Base-by-base conservation (phyloP, 2,329 filamentous ascomycete genomes). In the Paecilomyces fulvus region DNA sequence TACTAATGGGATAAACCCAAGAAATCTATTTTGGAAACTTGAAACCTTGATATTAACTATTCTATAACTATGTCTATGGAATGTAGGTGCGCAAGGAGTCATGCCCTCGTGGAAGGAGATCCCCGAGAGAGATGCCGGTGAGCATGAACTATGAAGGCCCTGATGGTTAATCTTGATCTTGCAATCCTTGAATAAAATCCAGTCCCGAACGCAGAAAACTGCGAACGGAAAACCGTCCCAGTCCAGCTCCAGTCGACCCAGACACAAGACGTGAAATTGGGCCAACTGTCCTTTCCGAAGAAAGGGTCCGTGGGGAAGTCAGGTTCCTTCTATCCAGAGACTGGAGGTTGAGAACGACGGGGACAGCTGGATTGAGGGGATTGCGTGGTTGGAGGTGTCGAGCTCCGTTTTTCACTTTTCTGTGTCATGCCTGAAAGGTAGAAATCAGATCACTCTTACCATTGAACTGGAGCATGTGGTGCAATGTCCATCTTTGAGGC, bases 61-160 rank as follows among this genome's bases (percentile, higher is more conserved):
- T 23, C 30, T 30, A 52, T 52, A 20, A 10, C 5, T 23, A 17
- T 49, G 30, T 20, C 43, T 50, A 33, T 25, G 11, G 5, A 50
- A 68, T 73, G 68, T 73, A 73, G 70, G 69, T 70, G 72, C 73
- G 67, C 73, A 75, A 73, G 73, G 73, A 75, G 73, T 74, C 73
- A 75, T 74, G 72, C 71, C 73, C 71, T 74, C 68, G 71, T 75
- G 65, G 58, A 61, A 60, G 58, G 21, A 57, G 56, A 53, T 55
- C 37, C 37, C 51, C n/a, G 2, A 49, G 43, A 46, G 33, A 58
- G 52, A 61, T 60, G 61, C 62, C 21, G 66, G 67, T 61, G 69
- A 70, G 67, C 73, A 75, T 73, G 73, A 74, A 75, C 73, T 75
- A 75, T 75, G 73, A 75, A 75, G 73, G 73, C 70, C 67, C 73